Evolutionary conservation across 257 asterid species (phyloP).

Genomic region (Solanum bulbocastanum): DNA sequence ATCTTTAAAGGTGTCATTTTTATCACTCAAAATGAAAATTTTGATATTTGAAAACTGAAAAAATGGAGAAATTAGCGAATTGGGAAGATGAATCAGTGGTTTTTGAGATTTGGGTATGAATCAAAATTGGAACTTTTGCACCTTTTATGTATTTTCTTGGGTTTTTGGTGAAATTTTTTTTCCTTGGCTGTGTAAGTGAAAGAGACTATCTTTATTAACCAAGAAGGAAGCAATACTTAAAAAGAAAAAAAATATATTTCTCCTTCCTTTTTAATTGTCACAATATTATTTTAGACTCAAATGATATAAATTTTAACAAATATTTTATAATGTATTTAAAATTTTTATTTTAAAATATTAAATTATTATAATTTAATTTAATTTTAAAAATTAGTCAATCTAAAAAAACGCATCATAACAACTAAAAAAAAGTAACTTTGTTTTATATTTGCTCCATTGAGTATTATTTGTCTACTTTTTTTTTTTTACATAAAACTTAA

Average conservation of each 20-base stretch:
- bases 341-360: too few relatives aligned
- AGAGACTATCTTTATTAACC: neutral
- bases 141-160: neutral
- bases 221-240: neutral
- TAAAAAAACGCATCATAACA: too few relatives aligned
- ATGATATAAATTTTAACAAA: accelerated
- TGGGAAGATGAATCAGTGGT: neutral
- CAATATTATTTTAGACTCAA: too few relatives aligned
- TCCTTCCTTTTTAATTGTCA: too few relatives aligned
- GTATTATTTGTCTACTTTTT: too few relatives aligned
- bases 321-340: too few relatives aligned
- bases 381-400: too few relatives aligned
- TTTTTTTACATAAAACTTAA: too few relatives aligned
- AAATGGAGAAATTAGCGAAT: neutral
- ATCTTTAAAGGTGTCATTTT: constrained; percentile 9
- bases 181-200: constrained; percentile 22
- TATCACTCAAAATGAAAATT: neutral
- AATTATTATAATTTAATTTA: too few relatives aligned
- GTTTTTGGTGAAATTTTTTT: neutral
- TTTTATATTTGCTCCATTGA: too few relatives aligned
- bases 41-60: neutral
- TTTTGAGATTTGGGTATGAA: neutral
- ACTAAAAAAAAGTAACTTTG: too few relatives aligned
- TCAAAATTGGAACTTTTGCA: neutral
- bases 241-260: too few relatives aligned